phyloP scores from a whole-genome alignment of 192 early-diverging fungal genomes.

The Rhizoclosmatium globosum region DNA sequence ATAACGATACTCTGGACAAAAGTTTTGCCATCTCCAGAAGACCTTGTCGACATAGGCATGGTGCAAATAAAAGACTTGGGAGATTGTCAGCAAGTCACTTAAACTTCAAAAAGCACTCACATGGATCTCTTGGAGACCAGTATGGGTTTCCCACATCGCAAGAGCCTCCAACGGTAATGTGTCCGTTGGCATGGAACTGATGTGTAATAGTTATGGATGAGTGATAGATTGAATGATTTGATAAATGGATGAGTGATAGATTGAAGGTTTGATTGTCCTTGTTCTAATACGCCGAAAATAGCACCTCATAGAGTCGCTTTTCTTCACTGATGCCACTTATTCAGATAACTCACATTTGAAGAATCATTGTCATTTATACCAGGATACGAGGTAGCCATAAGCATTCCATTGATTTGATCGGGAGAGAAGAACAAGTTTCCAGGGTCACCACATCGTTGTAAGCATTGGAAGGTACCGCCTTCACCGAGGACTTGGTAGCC shows the following conservation, averaged over 20 bases:
- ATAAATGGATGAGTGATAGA: too few relatives aligned
- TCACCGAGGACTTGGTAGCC: neutral
- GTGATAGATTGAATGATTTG: too few relatives aligned
- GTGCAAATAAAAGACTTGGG: conserved; percentile 30
- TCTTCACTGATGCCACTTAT: neutral
- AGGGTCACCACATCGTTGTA: conserved; percentile 15
- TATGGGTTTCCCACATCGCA: conserved; percentile 26
- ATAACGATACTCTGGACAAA: conserved; percentile 18
- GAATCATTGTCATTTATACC: neutral
- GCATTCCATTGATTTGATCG: neutral
- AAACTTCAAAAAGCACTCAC: neutral
- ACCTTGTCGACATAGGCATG: conserved; percentile 47
- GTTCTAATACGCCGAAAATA: too few relatives aligned
- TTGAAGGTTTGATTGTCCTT: too few relatives aligned
- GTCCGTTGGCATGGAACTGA: conserved; percentile 20
- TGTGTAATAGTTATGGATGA: too few relatives aligned
- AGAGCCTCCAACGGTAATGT: conserved; percentile 15
- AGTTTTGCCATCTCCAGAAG: conserved; percentile 43
- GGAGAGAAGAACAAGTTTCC: neutral
- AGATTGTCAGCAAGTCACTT: neutral
- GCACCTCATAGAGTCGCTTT: neutral
- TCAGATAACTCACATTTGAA: neutral
- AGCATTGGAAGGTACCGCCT: conserved; percentile 2
- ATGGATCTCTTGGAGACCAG: conserved; percentile 11
- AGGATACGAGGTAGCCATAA: conserved; percentile 11